These are phyloP conservation scores for Tolypocladium sp. DNA, from an alignment of 2,329 filamentous ascomycete species.

Conservation along the genomic window DNA sequence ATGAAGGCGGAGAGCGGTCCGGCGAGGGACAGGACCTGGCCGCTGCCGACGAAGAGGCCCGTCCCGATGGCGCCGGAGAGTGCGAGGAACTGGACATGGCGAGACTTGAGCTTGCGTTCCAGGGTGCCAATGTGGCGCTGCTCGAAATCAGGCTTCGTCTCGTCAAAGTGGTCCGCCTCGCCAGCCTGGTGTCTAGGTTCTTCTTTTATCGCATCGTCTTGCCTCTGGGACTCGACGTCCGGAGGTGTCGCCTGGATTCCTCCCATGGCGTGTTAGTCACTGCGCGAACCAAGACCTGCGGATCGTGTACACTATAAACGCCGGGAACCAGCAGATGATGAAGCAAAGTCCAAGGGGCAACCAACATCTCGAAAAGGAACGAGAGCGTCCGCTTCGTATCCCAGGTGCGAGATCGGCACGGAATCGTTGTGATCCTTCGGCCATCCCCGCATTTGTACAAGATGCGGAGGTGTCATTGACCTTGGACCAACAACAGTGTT, in stretches of 20 bases:
- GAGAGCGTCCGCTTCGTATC: too few relatives aligned
- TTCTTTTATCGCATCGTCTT: not conserved
- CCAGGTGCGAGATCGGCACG: too few relatives aligned
- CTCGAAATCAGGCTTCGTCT: not conserved
- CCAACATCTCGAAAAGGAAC: too few relatives aligned
- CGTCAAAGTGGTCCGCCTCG: not conserved
- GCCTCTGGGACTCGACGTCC: not conserved
- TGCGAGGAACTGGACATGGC: constrained; percentile 32
- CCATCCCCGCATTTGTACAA: too few relatives aligned
- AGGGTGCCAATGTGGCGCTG: constrained; percentile 23
- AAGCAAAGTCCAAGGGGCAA: not conserved
- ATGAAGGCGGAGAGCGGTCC: constrained; percentile 31
- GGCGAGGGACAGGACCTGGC: constrained; percentile 31
- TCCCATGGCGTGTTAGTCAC: not conserved
- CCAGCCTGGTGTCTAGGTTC: not conserved
- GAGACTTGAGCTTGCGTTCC: constrained; percentile 27
- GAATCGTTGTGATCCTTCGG: too few relatives aligned
- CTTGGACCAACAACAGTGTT: too few relatives aligned
- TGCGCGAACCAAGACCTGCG: too few relatives aligned
- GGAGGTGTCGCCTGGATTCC: not conserved
- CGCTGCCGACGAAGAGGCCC: constrained; percentile 33
- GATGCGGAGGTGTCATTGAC: too few relatives aligned
- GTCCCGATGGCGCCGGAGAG: constrained; percentile 33
- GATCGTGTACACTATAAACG: not conserved
- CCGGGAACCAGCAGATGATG: not conserved